Evolutionary conservation across 768 basidiomycete genomes (phyloP).

Genomic region (Boletellus ananas): DNA sequence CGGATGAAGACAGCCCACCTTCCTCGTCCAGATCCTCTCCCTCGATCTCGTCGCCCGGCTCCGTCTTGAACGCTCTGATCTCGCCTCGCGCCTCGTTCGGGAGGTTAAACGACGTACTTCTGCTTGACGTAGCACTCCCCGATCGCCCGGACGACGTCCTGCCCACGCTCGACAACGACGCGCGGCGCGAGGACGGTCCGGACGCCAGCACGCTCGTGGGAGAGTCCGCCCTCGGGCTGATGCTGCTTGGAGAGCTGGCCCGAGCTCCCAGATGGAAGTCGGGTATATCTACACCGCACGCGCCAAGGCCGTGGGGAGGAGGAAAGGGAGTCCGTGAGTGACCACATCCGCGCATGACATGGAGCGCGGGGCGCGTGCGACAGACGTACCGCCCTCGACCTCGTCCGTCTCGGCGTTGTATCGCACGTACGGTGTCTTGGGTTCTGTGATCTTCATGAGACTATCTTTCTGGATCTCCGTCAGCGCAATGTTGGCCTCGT

Average conservation of each 20-base stretch:
- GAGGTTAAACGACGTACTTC: slow-evolving; percentile 82
- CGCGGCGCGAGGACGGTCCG: slow-evolving; percentile 67
- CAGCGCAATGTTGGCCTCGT: slow-evolving; percentile 87
- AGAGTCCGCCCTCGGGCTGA: slow-evolving; percentile 46
- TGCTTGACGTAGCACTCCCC: slow-evolving; percentile 61
- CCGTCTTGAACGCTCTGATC: slow-evolving; percentile 44
- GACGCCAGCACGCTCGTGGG: slow-evolving; percentile 60
- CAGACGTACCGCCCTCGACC: slow-evolving; percentile 72
- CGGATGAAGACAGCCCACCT: slow-evolving; percentile 42
- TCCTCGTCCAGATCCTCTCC: slow-evolving; percentile 90
- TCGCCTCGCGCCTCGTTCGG: slow-evolving; percentile 64
- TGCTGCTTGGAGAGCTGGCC: slow-evolving; percentile 33
- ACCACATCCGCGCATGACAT: too few species aligned
- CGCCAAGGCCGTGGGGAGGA: neutral
- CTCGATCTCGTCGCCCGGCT: slow-evolving; percentile 53
- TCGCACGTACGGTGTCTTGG: slow-evolving; percentile 94
- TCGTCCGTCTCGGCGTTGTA: slow-evolving; percentile 86
- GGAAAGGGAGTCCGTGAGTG: too few species aligned
- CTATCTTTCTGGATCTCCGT: slow-evolving; percentile 95
- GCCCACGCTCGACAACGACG: slow-evolving; percentile 66
- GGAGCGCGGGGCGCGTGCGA: too few species aligned
- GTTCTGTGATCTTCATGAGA: slow-evolving; percentile 97
- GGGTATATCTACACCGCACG: slow-evolving; percentile 65
- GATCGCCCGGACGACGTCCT: slow-evolving; percentile 53
- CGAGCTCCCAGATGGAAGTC: slow-evolving; percentile 55